A percentile compares a stretch with the other conserved stretches of the same genome.
Conservation (phyloP, 192 early-diverging fungal species). For the Podila verticillata region DNA sequence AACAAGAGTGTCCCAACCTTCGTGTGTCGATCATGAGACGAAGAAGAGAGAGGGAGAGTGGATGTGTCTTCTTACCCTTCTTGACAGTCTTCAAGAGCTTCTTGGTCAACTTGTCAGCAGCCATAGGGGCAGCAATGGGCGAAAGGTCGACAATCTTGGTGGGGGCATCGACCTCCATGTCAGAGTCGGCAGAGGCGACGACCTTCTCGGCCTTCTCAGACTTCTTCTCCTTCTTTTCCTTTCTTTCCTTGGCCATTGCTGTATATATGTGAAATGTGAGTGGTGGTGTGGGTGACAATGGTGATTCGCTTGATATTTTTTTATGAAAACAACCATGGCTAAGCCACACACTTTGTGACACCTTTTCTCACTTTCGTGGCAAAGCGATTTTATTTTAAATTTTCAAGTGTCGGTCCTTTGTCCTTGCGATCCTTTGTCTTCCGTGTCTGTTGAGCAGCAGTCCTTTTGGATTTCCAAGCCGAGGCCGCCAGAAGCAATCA, state of each 20-base stretch:
- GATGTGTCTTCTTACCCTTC: slow-evolving; percentile 69
- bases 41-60: slow-evolving; percentile 6
- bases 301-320: neutral
- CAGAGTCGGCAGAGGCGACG: slow-evolving; percentile 49
- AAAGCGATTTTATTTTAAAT: no score
- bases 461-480: no score
- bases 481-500: no score
- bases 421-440: no score
- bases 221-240: slow-evolving; percentile 20
- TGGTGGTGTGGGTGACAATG: slow-evolving; percentile 1
- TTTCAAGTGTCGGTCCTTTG: no score
- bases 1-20: no score
- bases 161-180: slow-evolving; percentile 58
- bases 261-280: neutral
- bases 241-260: slow-evolving; percentile 9
- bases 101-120: slow-evolving; percentile 84
- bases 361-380: no score
- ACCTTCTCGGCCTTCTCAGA: slow-evolving; percentile 50
- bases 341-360: no score
- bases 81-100: slow-evolving; percentile 91
- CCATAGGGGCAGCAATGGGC: slow-evolving; percentile 84
- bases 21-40: slow-evolving; percentile 39
- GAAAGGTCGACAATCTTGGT: slow-evolving; percentile 64
- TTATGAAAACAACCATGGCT: no score
- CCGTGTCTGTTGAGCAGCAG: no score